phyloP scores from a whole-genome alignment of 1,284 basidiomycete species.

The Neolentinus lepideus region DNA sequence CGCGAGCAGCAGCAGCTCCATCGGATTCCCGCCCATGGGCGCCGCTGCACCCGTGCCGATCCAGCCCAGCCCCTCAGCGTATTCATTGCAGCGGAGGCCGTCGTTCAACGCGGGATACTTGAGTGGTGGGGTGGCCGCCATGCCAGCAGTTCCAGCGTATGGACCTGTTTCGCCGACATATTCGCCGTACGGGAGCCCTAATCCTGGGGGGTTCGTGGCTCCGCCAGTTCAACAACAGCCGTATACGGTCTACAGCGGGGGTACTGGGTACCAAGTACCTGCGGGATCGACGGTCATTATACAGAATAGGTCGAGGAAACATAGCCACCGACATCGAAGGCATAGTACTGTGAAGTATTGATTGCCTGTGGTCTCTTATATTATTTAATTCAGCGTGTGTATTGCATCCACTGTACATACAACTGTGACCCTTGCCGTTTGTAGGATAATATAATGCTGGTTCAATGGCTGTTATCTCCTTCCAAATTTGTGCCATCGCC shows the following conservation, averaged over 20 bases:
- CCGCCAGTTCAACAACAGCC: neutral
- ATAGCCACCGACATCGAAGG: neutral
- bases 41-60: neutral
- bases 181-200: neutral
- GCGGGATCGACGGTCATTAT: slow-evolving; percentile 1
- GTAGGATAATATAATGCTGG: no score
- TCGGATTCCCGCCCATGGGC: neutral
- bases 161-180: neutral
- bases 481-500: neutral
- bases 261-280: neutral
- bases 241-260: neutral
- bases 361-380: neutral
- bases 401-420: neutral
- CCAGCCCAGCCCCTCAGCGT: neutral
- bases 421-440: no score
- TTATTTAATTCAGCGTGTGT: neutral
- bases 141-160: neutral
- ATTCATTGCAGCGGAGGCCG: neutral
- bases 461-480: no score
- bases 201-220: neutral
- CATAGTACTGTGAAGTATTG: neutral
- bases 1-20: neutral
- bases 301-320: neutral
- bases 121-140: neutral
- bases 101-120: neutral